These are phyloP conservation scores for Pythium pyrilobum DNA, from an alignment of 352 stramenopile species.

Conservation along the genomic window DNA sequence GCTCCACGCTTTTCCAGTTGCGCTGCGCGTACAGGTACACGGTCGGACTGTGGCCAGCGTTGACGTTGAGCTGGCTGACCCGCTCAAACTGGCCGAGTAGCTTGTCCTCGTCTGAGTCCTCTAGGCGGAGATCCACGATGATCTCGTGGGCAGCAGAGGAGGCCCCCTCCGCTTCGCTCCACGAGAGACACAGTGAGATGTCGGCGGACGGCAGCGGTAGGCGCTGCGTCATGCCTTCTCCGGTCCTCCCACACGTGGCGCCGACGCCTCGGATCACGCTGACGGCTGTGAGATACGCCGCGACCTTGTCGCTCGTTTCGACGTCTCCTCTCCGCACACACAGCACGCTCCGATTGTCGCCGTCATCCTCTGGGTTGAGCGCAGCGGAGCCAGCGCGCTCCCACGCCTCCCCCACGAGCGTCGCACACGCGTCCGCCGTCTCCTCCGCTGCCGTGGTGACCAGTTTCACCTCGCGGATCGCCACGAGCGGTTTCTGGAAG, in stretches of 20 bases:
- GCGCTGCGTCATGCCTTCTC: not conserved
- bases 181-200: not conserved
- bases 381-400: not conserved
- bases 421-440: not conserved
- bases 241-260: not conserved
- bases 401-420: not conserved
- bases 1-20: constrained; percentile 1
- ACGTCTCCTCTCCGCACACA: constrained; percentile 14
- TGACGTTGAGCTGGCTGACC: not conserved
- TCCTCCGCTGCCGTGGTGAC: constrained; percentile 13
- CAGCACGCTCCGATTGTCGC: constrained; percentile 21
- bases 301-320: not conserved
- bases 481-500: constrained; percentile 25
- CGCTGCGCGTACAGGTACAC: constrained; percentile 6
- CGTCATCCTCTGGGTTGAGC: constrained; percentile 21
- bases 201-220: not conserved
- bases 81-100: not conserved
- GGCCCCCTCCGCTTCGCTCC: not conserved
- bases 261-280: not conserved
- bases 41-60: not conserved
- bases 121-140: not conserved
- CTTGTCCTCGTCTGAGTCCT: not conserved
- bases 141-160: not conserved
- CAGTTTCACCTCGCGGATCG: constrained; percentile 31
- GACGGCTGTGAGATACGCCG: not conserved